phyloP scores from a whole-genome alignment of 2,329 filamentous ascomycete species.

The Fusarium vanettenii region DNA sequence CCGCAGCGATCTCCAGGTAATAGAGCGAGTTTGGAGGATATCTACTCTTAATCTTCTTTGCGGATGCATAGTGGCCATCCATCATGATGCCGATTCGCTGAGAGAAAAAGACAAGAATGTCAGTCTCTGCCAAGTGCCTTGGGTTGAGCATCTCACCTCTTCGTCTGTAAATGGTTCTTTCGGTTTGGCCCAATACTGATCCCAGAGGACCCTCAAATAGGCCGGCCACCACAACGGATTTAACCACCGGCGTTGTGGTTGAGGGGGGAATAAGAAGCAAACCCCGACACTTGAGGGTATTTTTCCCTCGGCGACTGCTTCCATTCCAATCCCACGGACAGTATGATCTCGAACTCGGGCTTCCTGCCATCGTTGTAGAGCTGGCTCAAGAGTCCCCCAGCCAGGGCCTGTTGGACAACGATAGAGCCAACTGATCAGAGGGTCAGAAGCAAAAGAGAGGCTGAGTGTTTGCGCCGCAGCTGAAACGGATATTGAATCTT shows the following conservation, averaged over 20 bases:
- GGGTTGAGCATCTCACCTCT: not conserved
- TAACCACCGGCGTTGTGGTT: constrained; percentile 3
- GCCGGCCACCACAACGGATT: constrained; percentile 15
- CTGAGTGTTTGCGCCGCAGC: constrained; percentile 11
- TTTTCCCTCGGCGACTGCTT: not conserved
- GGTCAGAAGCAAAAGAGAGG: constrained; percentile 17
- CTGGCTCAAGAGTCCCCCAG: constrained; percentile 10
- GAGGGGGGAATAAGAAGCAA: constrained; percentile 5
- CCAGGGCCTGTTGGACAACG: constrained; percentile 5
- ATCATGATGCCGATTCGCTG: not conserved
- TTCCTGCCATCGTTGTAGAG: constrained; percentile 16
- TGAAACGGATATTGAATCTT: not conserved
- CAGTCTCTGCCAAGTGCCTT: not conserved
- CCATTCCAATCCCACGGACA: constrained; percentile 4
- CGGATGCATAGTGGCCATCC: not conserved
- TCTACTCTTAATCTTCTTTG: not conserved
- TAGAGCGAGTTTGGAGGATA: not conserved
- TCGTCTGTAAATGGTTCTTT: constrained; percentile 1
- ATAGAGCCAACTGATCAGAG: constrained; percentile 14
- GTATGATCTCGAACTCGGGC: constrained; percentile 12
- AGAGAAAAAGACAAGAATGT: not conserved
- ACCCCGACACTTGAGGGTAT: not conserved
- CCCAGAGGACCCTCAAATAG: constrained; percentile 6
- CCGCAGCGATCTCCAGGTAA: not conserved
- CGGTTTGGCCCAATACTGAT: constrained; percentile 2